Evolutionary conservation across 2,329 filamentous ascomycete genomes (phyloP).

Genomic region (Colletotrichum liaoningense): DNA sequence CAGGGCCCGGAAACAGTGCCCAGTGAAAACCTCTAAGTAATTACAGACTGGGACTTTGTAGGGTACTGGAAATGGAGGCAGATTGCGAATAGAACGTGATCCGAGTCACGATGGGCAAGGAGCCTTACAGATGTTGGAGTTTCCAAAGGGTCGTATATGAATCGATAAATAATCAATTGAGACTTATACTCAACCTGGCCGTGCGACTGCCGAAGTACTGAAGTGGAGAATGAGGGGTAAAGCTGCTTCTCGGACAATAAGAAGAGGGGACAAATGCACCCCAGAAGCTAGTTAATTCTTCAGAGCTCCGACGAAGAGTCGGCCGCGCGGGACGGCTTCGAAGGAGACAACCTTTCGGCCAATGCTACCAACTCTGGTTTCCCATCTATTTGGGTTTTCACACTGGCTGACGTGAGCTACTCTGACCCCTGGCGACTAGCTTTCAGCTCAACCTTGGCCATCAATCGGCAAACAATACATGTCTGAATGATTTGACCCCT

Average conservation of each 20-base stretch:
- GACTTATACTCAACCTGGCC: too few species aligned
- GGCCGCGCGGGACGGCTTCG: neutral
- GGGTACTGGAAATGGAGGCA: too few species aligned
- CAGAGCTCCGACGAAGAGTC: neutral
- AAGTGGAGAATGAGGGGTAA: neutral
- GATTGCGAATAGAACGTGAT: too few species aligned
- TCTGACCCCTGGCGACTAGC: neutral
- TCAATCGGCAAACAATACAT: slow-evolving; percentile 5
- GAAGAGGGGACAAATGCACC: slow-evolving; percentile 22
- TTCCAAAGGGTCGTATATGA: too few species aligned
- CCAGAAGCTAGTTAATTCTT: slow-evolving; percentile 14
- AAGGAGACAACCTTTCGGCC: neutral
- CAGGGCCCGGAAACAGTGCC: too few species aligned
- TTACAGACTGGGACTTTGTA: too few species aligned
- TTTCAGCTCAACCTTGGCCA: slow-evolving; percentile 18
- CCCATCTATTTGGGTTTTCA: neutral
- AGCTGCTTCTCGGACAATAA: neutral
- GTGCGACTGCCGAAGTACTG: neutral
- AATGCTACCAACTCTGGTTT: neutral
- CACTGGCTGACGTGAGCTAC: slow-evolving; percentile 14
- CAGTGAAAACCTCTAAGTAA: too few species aligned
- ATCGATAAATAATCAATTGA: too few species aligned
- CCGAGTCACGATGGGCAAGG: too few species aligned
- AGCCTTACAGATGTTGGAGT: too few species aligned
- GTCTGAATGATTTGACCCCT: slow-evolving; percentile 20